A percentile compares a stretch with the other conserved stretches of the same genome.
Evolutionary conservation across 495 filamentous ascomycete genomes (phyloP).

Genomic region (Talaromyces adpressus): DNA sequence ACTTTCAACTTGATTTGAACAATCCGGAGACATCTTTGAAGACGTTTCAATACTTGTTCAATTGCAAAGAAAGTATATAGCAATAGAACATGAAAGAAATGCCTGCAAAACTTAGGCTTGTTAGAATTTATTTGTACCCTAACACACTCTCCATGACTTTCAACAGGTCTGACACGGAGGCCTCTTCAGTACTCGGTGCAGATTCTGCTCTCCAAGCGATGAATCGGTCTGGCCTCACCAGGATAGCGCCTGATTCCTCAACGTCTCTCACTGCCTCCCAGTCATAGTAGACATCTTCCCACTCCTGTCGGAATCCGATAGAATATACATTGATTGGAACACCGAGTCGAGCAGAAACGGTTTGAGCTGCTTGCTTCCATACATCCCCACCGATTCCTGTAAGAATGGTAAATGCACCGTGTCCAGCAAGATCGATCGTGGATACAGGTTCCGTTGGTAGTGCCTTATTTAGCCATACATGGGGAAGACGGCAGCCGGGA

Average conservation of each 20-base stretch:
- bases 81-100: too few relatives aligned
- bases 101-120: too few relatives aligned
- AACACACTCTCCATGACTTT: not conserved
- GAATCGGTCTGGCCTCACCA: constrained; percentile 42
- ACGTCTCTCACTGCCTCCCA: constrained; percentile 39
- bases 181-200: not conserved
- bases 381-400: constrained; percentile 41
- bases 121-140: not conserved
- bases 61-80: too few relatives aligned
- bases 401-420: constrained; percentile 39
- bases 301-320: constrained; percentile 44
- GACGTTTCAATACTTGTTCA: too few relatives aligned
- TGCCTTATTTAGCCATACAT: constrained; percentile 45
- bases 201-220: constrained; percentile 30
- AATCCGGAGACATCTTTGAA: too few relatives aligned
- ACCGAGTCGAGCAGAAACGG: constrained; percentile 19
- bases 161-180: not conserved
- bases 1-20: too few relatives aligned
- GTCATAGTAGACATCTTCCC: constrained; percentile 45
- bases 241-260: constrained; percentile 44
- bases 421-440: constrained; percentile 46
- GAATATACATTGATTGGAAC: constrained; percentile 34
- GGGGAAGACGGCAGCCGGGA: constrained; percentile 44
- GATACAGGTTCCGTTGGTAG: constrained; percentile 34
- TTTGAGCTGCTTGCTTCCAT: constrained; percentile 41